A percentile compares a stretch with the other conserved stretches of the same genome.
Conservation (phyloP, 352 stramenopile species). For the Blastocystis sp. region DNA sequence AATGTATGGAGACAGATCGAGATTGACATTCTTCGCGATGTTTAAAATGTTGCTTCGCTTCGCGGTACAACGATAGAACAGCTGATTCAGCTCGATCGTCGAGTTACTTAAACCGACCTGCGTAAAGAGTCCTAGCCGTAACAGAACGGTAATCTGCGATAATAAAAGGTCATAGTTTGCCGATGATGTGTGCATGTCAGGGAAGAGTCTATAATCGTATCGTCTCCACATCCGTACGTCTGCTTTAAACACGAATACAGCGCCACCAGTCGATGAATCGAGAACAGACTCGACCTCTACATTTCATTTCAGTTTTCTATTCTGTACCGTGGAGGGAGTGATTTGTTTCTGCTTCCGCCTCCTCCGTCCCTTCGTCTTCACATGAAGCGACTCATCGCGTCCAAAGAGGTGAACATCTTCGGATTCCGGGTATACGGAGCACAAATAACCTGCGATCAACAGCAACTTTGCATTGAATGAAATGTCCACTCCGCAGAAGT, state of each 20-base stretch:
- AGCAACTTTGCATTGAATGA: constrained; percentile 44
- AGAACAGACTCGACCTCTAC: constrained; percentile 1
- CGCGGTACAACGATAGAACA: constrained; percentile 25
- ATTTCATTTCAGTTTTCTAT: neutral
- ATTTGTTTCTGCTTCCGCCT: neutral
- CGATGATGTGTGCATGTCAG: neutral
- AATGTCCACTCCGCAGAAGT: constrained; percentile 44
- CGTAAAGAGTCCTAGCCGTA: neutral
- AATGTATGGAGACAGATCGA: constrained; percentile 38
- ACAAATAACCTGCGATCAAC: constrained; percentile 35
- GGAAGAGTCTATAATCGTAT: neutral
- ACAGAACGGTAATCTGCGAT: constrained; percentile 1
- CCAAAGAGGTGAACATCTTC: constrained; percentile 30
- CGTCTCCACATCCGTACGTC: neutral
- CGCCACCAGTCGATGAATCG: constrained; percentile 13
- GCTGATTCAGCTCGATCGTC: constrained; percentile 35
- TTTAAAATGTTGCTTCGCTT: constrained; percentile 6
- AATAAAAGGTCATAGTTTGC: constrained; percentile 14
- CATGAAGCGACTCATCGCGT: neutral
- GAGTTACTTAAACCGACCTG: neutral
- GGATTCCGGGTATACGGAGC: constrained; percentile 33
- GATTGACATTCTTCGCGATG: constrained; percentile 51
- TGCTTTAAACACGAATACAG: constrained; percentile 12
- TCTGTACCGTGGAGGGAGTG: neutral
- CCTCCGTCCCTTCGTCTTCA: constrained; percentile 36